Conservation (phyloP, 805 yeast species). For the Zygotorulaspora chibaensis region DNA sequence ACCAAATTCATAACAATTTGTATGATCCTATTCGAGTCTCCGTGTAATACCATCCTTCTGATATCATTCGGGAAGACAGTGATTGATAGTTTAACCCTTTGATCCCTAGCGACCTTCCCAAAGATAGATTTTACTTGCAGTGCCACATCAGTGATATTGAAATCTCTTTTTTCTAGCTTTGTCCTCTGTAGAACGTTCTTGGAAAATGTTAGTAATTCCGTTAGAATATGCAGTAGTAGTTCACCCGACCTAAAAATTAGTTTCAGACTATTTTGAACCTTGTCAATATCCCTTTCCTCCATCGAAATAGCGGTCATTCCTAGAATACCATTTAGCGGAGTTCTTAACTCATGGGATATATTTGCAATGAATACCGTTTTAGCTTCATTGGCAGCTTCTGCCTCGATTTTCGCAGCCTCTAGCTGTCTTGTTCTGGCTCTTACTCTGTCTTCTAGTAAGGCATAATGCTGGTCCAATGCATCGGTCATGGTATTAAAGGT, state of each 20-base stretch:
- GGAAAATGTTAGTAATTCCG: conserved; percentile 88
- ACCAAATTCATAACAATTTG: conserved; percentile 92
- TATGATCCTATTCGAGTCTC: conserved; percentile 85
- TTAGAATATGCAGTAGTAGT: conserved; percentile 76
- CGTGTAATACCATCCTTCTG: conserved; percentile 64
- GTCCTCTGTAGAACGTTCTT: conserved; percentile 80
- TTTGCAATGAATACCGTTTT: conserved; percentile 91
- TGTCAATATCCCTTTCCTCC: conserved; percentile 69
- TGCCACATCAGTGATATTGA: conserved; percentile 74
- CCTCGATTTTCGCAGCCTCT: conserved; percentile 82
- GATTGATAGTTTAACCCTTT: conserved; percentile 64
- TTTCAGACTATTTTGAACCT: conserved; percentile 70
- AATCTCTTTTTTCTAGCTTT: conserved; percentile 76
- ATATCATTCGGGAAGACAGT: conserved; percentile 55
- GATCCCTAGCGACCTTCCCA: conserved; percentile 72
- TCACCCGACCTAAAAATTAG: conserved; percentile 91
- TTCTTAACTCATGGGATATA: conserved; percentile 88
- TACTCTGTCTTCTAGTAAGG: conserved; percentile 83
- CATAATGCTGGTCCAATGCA: conserved; percentile 78
- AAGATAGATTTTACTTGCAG: conserved; percentile 83
- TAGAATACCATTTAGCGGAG: conserved; percentile 92
- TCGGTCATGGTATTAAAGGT: conserved; percentile 91
- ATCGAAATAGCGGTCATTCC: conserved; percentile 94
- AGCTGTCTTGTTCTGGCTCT: conserved; percentile 79
- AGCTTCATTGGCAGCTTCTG: conserved; percentile 94